phyloP scores from a whole-genome alignment of 2,329 filamentous ascomycete species.

The Leptographium procerum region DNA sequence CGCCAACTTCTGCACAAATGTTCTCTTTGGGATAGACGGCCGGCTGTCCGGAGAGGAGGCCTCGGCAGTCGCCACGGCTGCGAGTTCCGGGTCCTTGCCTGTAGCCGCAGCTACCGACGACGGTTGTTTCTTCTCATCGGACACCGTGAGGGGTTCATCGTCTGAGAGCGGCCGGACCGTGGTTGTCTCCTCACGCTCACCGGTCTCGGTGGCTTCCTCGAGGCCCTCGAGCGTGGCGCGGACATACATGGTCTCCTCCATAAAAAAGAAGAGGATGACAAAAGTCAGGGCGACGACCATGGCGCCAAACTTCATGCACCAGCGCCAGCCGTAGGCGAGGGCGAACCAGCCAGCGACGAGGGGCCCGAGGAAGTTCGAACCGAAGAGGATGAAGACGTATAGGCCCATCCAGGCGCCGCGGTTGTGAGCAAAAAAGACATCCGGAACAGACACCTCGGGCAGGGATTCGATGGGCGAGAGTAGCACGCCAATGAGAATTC shows the following conservation, averaged over 20 bases:
- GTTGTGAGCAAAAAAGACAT: constrained; percentile 17
- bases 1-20: background rate
- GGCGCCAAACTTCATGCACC: constrained; percentile 41
- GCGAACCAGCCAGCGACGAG: constrained; percentile 38
- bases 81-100: background rate
- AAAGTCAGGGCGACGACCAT: constrained; percentile 38
- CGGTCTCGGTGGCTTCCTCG: constrained; percentile 2
- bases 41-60: background rate
- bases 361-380: constrained; percentile 33
- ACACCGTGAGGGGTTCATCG: background rate
- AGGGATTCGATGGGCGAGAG: constrained; percentile 33
- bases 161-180: background rate
- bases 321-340: constrained; percentile 36
- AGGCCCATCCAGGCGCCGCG: constrained; percentile 27
- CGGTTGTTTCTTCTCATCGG: background rate
- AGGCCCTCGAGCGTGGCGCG: constrained; percentile 23
- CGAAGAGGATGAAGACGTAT: constrained; percentile 31
- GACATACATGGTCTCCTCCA: constrained; percentile 49
- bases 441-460: constrained; percentile 25
- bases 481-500: constrained; percentile 32
- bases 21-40: background rate
- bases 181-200: no score
- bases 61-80: background rate
- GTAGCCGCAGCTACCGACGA: background rate
- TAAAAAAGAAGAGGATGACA: constrained; percentile 43